Evolutionary conservation across 2,329 filamentous ascomycete species (phyloP).

Genomic region (Fusarium sp.): DNA sequence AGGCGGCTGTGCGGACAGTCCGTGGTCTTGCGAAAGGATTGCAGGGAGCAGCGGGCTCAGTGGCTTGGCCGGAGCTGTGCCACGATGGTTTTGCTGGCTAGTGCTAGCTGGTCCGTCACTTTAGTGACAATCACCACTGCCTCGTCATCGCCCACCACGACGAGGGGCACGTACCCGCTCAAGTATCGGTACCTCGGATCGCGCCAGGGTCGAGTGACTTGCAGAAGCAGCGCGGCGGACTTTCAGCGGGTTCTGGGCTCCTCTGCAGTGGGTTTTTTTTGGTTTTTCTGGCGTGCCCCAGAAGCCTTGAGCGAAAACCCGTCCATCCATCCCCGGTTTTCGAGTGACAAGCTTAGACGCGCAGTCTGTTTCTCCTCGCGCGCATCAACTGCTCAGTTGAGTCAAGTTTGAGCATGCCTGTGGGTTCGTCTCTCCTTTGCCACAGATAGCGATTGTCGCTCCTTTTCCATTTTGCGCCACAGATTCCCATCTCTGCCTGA

Average conservation of each 20-base stretch:
- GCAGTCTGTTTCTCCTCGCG: conserved; percentile 30
- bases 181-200: conserved; percentile 50
- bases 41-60: conserved; percentile 28
- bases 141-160: conserved; percentile 58
- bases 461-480: conserved; percentile 35
- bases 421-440: conserved; percentile 25
- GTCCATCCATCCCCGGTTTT: conserved; percentile 30
- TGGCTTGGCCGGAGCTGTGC: conserved; percentile 48
- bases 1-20: conserved; percentile 39
- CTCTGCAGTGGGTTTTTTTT: conserved; percentile 12
- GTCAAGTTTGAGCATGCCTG: conserved; percentile 15
- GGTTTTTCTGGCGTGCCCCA: conserved; percentile 20
- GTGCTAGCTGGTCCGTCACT: conserved; percentile 9
- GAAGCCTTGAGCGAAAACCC: conserved; percentile 14
- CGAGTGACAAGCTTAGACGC: conserved; percentile 12
- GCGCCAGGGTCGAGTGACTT: conserved; percentile 40
- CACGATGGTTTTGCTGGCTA: conserved; percentile 38
- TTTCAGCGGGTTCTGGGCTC: conserved; percentile 22
- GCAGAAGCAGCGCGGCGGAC: conserved; percentile 34
- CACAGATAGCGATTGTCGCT: conserved; percentile 38
- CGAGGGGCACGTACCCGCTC: conserved; percentile 43
- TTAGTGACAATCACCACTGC: conserved; percentile 50
- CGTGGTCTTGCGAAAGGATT: conserved; percentile 25
- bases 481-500: conserved; percentile 35
- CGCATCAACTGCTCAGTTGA: conserved; percentile 35